A percentile compares a stretch with the other conserved stretches of the same genome.
Conservation (phyloP, 768 basidiomycete species). For the Cystofilobasidium macerans region DNA sequence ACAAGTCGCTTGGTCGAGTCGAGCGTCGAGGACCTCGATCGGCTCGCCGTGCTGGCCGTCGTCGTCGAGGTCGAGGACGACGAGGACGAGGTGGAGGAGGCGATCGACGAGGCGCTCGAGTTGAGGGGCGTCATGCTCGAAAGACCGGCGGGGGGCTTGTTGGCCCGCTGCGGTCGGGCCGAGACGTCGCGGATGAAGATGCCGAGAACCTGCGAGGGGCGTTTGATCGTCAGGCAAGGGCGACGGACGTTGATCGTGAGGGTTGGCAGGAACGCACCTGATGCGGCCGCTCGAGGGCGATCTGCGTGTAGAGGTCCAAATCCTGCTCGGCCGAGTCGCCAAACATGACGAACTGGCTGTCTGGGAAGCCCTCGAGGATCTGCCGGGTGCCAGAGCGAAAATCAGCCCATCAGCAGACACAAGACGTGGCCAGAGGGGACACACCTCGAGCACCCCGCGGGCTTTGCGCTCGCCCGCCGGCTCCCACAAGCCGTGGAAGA, state of each 20-base stretch:
- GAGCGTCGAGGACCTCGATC: background rate
- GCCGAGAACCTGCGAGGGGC: constrained; percentile 59
- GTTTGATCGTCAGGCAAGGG: too few relatives aligned
- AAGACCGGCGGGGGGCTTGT: background rate
- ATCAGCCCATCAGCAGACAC: background rate
- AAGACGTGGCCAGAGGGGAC: constrained; percentile 8
- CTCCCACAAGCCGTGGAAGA: constrained; percentile 73
- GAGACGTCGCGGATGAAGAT: constrained; percentile 75
- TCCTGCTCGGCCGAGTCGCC: constrained; percentile 95
- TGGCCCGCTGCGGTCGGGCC: constrained; percentile 28
- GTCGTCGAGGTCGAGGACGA: background rate
- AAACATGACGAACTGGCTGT: constrained; percentile 66
- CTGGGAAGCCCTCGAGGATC: constrained; percentile 58
- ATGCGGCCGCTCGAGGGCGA: constrained; percentile 53
- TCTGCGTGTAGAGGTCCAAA: constrained; percentile 70
- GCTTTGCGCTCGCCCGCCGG: constrained; percentile 70
- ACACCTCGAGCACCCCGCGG: constrained; percentile 59
- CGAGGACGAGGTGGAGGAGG: constrained; percentile 3
- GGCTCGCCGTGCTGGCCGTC: background rate
- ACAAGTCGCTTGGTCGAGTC: too few relatives aligned
- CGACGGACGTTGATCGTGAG: background rate
- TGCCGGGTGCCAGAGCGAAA: background rate
- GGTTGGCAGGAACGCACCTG: constrained; percentile 31
- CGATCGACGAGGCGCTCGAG: background rate
- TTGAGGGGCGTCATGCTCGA: background rate